These are phyloP conservation scores for Penicillium cataractarum DNA, from an alignment of 495 filamentous ascomycete species.

Conservation along the genomic window DNA sequence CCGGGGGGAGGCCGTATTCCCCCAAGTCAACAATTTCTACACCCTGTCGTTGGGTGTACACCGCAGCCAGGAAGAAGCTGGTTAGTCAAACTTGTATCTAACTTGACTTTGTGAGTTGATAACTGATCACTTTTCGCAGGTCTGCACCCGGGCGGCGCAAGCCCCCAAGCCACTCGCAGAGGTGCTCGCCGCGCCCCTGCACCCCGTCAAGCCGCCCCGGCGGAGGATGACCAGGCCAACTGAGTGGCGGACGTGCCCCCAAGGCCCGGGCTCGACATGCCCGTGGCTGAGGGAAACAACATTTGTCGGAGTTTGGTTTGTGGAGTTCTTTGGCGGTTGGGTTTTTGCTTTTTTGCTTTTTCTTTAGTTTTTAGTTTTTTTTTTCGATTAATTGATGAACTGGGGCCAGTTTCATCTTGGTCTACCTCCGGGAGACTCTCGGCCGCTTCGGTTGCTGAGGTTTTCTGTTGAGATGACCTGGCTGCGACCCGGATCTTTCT, in stretches of 20 bases:
- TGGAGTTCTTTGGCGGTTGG: not conserved
- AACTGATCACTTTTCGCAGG: not conserved
- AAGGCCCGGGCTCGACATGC: not conserved
- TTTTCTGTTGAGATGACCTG: not conserved
- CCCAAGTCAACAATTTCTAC: slow-evolving; percentile 23
- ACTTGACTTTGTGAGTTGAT: not conserved
- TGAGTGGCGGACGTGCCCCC: not conserved
- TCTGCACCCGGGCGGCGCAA: not conserved
- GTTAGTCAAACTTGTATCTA: not conserved
- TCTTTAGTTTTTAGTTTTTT: not conserved
- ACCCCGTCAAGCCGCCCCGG: not conserved
- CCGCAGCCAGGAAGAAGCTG: slow-evolving; percentile 12
- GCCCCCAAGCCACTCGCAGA: not conserved
- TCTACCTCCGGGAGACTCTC: not conserved
- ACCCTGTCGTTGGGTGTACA: slow-evolving; percentile 20
- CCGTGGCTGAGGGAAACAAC: not conserved
- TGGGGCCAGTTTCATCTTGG: not conserved
- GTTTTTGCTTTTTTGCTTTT: not conserved
- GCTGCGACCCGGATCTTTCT: not conserved
- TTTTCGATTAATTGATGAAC: not conserved
- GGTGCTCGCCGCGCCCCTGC: not conserved
- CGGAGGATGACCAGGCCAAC: not conserved
- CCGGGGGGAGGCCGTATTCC: slow-evolving; percentile 20
- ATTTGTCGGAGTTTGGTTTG: not conserved
- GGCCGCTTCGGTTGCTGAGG: not conserved